Evolutionary conservation across 2,329 filamentous ascomycete genomes (phyloP), one percentile per base, ranked within the genome.

Genomic region (Hymenoscyphus infarciens): DNA sequence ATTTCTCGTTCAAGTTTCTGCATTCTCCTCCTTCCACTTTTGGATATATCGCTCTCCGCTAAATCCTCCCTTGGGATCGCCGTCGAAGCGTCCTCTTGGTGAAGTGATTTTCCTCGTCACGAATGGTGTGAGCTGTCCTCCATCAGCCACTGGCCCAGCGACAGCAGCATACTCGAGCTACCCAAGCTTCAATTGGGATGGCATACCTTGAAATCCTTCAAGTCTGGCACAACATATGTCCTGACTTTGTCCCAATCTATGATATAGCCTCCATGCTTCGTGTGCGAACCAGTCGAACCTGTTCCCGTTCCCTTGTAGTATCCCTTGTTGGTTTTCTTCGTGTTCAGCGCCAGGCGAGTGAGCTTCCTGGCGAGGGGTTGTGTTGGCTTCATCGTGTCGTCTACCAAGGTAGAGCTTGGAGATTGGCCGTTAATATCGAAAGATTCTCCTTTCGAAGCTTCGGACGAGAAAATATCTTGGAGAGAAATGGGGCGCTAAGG

Each of bases 301-400:
- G 92, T 89, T 56, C 93, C 84, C 72, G 90, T 97, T 75, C 95
- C 95, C 83, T 98, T 98, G 86, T 99, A 99, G 85, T 88, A 99
- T 70, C 93, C 94, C 74, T 92, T 91, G 76, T 89, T 90, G 75
- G 94, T 88, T 77, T 95, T 88, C 79, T 99, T 99, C 69, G 94
- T 96, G 13, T 91, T 97, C 73, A 99, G 85, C 60, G 84, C 83
- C 63, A 93, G 81, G 74, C 94, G 92, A 77, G 87, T 85, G 72
- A 92, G 84, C 63, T 85, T 83, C 75, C 86, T 81, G 70, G 83
- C 82, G 72, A 96, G 87, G 67, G 80, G 75, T 72, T 84, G 81
- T 16, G 90, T 90, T 61, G 90, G 84, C 75, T 85, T 83, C 87
- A 90, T 91, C 16, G 33, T 64, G 45, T 55, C 25, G 54, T 57